phyloP scores from a whole-genome alignment of 2,329 filamentous ascomycete species.

The Sporothrix brasiliensis region DNA sequence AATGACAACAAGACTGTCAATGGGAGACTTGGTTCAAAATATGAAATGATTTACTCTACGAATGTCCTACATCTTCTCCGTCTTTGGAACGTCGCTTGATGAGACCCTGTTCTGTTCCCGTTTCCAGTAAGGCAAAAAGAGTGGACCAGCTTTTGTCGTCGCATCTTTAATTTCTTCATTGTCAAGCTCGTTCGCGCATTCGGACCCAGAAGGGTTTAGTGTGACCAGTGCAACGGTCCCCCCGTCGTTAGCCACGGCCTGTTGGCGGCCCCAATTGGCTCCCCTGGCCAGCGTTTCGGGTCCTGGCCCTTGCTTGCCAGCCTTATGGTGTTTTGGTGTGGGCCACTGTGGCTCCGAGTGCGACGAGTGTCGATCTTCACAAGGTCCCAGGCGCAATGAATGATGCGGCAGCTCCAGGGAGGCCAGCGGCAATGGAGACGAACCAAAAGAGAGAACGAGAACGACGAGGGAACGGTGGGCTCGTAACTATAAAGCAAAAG shows the following conservation, averaged over 20 bases:
- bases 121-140: background rate
- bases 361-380: background rate
- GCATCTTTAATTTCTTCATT: background rate
- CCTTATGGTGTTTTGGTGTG: background rate
- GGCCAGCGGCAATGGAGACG: background rate
- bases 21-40: too few relatives aligned
- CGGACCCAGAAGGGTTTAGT: constrained; percentile 29
- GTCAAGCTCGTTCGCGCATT: constrained; percentile 23
- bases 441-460: background rate
- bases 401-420: constrained; percentile 3
- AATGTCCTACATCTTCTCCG: background rate
- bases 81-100: background rate
- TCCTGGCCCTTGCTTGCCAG: background rate
- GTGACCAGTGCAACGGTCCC: background rate
- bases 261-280: background rate
- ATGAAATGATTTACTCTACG: too few relatives aligned
- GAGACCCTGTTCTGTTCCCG: background rate
- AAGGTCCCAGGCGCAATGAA: background rate
- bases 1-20: too few relatives aligned
- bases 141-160: background rate
- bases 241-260: background rate
- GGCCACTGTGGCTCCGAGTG: background rate
- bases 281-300: background rate
- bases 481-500: constrained; percentile 23
- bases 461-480: background rate